phyloP scores from a whole-genome alignment of 2,329 filamentous ascomycete species.

The Dothideomycetes sp. region DNA sequence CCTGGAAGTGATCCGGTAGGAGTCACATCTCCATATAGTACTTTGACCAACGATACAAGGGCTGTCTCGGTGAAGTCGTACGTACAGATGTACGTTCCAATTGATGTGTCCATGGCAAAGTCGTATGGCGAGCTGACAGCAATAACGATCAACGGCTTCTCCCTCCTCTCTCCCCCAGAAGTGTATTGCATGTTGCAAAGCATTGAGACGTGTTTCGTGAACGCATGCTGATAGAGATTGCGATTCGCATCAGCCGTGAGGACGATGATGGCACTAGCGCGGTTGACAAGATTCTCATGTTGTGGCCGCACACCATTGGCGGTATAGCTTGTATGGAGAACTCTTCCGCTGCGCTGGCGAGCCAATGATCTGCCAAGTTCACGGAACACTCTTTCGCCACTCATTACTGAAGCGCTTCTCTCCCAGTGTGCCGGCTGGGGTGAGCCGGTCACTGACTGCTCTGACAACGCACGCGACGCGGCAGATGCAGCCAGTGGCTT shows the following conservation, averaged over 20 bases:
- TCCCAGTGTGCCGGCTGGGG: slow-evolving; percentile 47
- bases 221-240: slow-evolving; percentile 86
- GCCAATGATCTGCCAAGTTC: slow-evolving; percentile 83
- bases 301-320: slow-evolving; percentile 85
- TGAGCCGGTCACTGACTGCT: slow-evolving; percentile 46
- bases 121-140: slow-evolving; percentile 94
- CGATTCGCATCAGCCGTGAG: slow-evolving; percentile 89
- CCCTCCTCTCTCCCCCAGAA: slow-evolving; percentile 56
- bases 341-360: slow-evolving; percentile 70
- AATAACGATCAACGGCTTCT: slow-evolving; percentile 83
- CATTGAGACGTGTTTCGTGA: slow-evolving; percentile 93
- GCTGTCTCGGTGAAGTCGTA: slow-evolving; percentile 95
- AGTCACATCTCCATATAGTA: slow-evolving; percentile 64
- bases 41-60: slow-evolving; percentile 70
- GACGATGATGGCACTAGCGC: slow-evolving; percentile 79
- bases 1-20: slow-evolving; percentile 50
- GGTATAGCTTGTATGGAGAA: slow-evolving; percentile 90
- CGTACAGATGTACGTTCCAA: slow-evolving; percentile 88
- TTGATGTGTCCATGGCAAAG: slow-evolving; percentile 83
- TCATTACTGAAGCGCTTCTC: slow-evolving; percentile 60
- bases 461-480: slow-evolving; percentile 59
- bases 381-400: slow-evolving; percentile 83
- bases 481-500: slow-evolving; percentile 88
- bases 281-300: slow-evolving; percentile 83
- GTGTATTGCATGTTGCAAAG: slow-evolving; percentile 75